Conservation (phyloP, 73 alveolate genomes). For the Symbiodinium pilosum region DNA sequence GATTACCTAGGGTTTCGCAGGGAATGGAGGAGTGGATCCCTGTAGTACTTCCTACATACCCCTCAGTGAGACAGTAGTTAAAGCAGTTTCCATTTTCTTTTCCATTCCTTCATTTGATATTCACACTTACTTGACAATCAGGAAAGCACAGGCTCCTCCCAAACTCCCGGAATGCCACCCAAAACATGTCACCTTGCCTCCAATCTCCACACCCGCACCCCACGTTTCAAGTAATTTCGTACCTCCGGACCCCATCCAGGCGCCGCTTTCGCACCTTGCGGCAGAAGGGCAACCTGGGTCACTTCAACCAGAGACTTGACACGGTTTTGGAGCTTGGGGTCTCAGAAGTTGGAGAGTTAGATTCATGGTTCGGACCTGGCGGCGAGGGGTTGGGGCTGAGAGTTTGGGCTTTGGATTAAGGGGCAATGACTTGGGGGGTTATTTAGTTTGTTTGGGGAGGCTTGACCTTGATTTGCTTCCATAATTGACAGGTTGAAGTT, state of each 20-base stretch:
- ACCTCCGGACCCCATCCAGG: background rate
- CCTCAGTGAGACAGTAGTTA: background rate
- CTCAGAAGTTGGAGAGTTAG: background rate
- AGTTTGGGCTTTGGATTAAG: background rate
- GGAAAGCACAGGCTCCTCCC: background rate
- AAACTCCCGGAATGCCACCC: background rate
- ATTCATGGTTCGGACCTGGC: background rate
- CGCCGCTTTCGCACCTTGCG: background rate
- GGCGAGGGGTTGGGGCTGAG: background rate
- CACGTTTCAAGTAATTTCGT: background rate
- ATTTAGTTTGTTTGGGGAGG: too few relatives aligned
- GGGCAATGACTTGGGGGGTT: too few relatives aligned
- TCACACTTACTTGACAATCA: background rate
- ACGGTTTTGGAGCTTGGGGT: background rate
- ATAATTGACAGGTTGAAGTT: too few relatives aligned
- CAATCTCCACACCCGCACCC: background rate
- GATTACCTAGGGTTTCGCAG: background rate
- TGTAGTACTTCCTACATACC: background rate
- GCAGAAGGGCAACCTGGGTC: background rate
- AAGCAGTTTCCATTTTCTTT: background rate
- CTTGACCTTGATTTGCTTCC: background rate
- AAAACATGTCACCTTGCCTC: background rate
- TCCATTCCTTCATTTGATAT: background rate
- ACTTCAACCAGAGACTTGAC: slow-evolving; percentile 2
- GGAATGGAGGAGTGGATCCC: background rate